Conservation (phyloP, 108 stramenopile genomes). For the Fragilariopsis cylindrus region DNA sequence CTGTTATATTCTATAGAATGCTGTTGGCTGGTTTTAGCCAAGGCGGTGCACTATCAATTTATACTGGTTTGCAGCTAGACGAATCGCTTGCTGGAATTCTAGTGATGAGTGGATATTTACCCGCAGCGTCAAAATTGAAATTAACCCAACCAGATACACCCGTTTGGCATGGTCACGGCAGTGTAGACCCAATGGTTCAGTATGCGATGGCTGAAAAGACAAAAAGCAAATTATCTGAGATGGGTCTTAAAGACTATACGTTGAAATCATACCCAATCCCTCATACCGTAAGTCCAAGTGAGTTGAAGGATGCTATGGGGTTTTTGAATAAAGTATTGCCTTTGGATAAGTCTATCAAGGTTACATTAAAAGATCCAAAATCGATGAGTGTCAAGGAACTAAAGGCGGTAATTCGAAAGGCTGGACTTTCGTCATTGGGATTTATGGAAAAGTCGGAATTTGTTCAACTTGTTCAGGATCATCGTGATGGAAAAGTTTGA, state of each 20-base stretch:
- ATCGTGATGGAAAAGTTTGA: constrained; percentile 58
- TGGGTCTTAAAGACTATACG: constrained; percentile 72
- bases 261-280: constrained; percentile 75
- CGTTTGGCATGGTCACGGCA: constrained; percentile 91
- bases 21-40: constrained; percentile 93
- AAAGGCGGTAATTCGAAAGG: constrained; percentile 88
- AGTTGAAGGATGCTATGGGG: constrained; percentile 58
- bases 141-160: constrained; percentile 65
- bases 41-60: constrained; percentile 89
- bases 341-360: constrained; percentile 52
- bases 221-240: constrained; percentile 41
- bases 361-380: constrained; percentile 73
- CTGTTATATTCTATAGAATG: constrained; percentile 51
- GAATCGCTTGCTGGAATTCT: constrained; percentile 80
- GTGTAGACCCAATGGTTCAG: constrained; percentile 79
- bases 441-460: constrained; percentile 93
- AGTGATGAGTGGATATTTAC: constrained; percentile 86
- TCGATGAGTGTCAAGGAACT: constrained; percentile 93
- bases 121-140: constrained; percentile 68
- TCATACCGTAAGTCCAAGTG: constrained; percentile 79
- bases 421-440: constrained; percentile 79
- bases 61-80: constrained; percentile 87
- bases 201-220: constrained; percentile 75
- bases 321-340: constrained; percentile 79
- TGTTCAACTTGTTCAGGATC: constrained; percentile 76